Conservation (phyloP, 148 eudicot genomes). For the Amaranthus hypochondriacus region DNA sequence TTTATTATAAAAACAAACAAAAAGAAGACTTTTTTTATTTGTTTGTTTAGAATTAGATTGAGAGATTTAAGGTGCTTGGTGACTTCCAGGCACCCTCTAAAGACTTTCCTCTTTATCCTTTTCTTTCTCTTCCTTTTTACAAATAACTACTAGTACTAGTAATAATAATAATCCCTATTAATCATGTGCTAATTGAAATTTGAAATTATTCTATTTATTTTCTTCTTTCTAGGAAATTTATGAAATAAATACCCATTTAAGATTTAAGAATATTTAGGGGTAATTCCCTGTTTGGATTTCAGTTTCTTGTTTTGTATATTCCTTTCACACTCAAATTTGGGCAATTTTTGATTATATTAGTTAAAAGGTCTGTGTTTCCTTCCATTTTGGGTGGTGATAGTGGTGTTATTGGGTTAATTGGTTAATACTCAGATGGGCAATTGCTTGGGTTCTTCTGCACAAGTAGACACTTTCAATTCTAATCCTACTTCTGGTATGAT, state of each 20-base stretch:
- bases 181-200: background rate
- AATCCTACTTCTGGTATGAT: constrained; percentile 45
- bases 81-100: background rate
- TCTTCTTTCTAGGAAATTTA: constrained; percentile 14
- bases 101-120: constrained; percentile 8
- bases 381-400: background rate
- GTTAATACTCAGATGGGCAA: constrained; percentile 55
- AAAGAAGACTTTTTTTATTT: background rate
- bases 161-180: background rate
- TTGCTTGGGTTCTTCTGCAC: constrained; percentile 72
- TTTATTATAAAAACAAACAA: no score
- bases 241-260: constrained; percentile 9
- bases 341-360: background rate
- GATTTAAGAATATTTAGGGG: background rate
- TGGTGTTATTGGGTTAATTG: background rate
- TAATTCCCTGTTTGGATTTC: background rate
- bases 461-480: constrained; percentile 55
- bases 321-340: background rate
- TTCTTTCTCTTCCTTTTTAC: background rate
- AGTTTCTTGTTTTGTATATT: background rate
- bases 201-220: background rate
- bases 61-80: background rate
- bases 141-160: no score
- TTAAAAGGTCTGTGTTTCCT: background rate
- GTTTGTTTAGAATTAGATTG: background rate